Percentiles rank a stretch among this genome's conserved stretches.
phyloP scores from a whole-genome alignment of 2,329 filamentous ascomycete genomes.

The Apiospora arundinis region DNA sequence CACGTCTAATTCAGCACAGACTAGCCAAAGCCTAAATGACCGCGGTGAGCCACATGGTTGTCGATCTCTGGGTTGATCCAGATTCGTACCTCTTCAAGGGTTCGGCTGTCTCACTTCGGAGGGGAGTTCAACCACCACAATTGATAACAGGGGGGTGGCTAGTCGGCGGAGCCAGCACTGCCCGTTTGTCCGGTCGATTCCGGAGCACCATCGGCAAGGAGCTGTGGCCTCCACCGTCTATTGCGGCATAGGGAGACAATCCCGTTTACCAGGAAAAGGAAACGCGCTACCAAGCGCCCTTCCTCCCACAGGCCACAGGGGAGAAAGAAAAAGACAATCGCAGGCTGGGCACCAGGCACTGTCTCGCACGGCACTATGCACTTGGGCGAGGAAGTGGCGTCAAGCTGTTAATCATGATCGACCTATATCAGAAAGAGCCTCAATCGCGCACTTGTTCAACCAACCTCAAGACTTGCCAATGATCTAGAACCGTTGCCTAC shows the following conservation, averaged over 20 bases:
- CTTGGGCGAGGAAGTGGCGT: not conserved
- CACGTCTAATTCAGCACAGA: slow-evolving; percentile 23
- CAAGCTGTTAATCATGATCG: not conserved
- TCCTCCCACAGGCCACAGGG: not conserved
- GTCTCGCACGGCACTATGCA: not conserved
- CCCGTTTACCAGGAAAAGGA: slow-evolving; percentile 6
- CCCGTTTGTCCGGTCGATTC: slow-evolving; percentile 12
- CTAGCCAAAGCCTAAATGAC: slow-evolving; percentile 19
- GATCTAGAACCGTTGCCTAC: not conserved
- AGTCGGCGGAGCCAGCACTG: slow-evolving; percentile 11
- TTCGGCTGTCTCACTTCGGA: slow-evolving; percentile 10
- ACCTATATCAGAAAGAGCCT: slow-evolving; percentile 11
- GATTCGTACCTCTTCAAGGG: slow-evolving; percentile 18
- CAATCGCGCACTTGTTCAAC: not conserved
- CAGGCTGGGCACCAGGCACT: not conserved
- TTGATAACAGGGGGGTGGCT: not conserved
- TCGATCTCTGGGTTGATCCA: slow-evolving; percentile 26
- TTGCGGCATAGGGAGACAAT: slow-evolving; percentile 4
- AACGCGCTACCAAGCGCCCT: not conserved
- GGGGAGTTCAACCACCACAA: not conserved
- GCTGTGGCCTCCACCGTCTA: slow-evolving; percentile 16
- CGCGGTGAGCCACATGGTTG: slow-evolving; percentile 35
- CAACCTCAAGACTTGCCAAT: not conserved
- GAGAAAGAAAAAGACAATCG: not conserved
- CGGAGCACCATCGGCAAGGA: slow-evolving; percentile 14